Evolutionary conservation across 192 early-diverging fungal species (phyloP), one percentile per base, ranked within the genome.

Genomic region (Linnemannia exigua): DNA sequence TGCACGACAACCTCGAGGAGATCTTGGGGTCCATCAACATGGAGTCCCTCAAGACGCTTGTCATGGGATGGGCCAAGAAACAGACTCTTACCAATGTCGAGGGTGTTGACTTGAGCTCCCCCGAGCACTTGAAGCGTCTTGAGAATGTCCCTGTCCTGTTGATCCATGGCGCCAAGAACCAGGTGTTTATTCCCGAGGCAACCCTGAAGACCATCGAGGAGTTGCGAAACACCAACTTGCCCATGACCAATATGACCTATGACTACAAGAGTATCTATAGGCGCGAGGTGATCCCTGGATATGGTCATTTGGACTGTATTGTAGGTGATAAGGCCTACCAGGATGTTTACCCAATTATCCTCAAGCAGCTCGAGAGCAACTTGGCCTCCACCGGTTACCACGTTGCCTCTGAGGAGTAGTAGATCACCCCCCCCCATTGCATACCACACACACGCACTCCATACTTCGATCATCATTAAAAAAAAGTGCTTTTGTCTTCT

Each of bases 141-240:
- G 68, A 78, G 25, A 87, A 89, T n/a, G 41, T 83, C 16, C 88
- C 88, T 14, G 81, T 89, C 36, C 31, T 79, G 35, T 70, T 87
- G 38, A 86, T 89, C 58, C 85, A 87, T 70, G 88, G 88, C 28
- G 75, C 79, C 41, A 89, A 89, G 81, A 89, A 81, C 50, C 80
- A 77, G 28, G 84, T 87, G 47, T 89, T 85, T n/a, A 63, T 75
- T 3, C 73, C 77, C 25, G 83, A 85, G 41, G 67, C 77, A 14
- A 85, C 83, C 0, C 33, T 85, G 28, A 85, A 76, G 74, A 79
- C 77, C 7, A 69, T 85, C 3, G 77, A 85, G 68, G 28, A 79
- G 69, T 61, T 85, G 63, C 25, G 83, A 22, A 44, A 79, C 28
- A 75, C 31, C 37, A 71, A 71, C 2, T 79, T 85, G 77, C 83